phyloP scores from a whole-genome alignment of 2,329 filamentous ascomycete species.

The Gremmenia infestans region DNA sequence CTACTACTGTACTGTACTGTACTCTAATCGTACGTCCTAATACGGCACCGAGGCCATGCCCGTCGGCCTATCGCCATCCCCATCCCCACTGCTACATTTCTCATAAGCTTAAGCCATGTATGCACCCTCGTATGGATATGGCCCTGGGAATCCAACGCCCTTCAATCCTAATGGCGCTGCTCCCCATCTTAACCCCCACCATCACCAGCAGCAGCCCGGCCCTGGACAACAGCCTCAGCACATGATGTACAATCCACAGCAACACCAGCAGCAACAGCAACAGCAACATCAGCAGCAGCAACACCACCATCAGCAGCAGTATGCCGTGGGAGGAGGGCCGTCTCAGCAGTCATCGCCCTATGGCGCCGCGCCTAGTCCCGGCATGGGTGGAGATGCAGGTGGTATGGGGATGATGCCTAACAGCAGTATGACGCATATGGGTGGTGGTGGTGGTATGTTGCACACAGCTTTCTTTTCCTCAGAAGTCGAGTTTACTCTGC shows the following conservation, averaged over 20 bases:
- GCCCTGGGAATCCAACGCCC: constrained; percentile 7
- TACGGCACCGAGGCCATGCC: constrained; percentile 2
- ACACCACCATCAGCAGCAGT: constrained; percentile 26
- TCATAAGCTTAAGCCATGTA: constrained; percentile 11
- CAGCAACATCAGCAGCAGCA: constrained; percentile 19
- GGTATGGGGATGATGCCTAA: constrained; percentile 54
- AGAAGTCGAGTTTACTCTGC: background rate
- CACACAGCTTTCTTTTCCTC: constrained; percentile 14
- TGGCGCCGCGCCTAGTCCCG: constrained; percentile 19
- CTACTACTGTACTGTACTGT: background rate
- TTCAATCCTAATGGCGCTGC: constrained; percentile 15
- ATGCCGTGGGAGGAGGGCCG: constrained; percentile 15
- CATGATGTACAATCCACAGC: constrained; percentile 27
- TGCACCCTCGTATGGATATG: constrained; percentile 13
- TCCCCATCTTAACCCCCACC: constrained; percentile 4
- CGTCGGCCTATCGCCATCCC: constrained; percentile 9
- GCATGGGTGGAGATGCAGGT: constrained; percentile 27
- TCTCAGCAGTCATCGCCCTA: constrained; percentile 26
- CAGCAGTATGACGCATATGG: constrained; percentile 32
- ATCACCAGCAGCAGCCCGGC: background rate
- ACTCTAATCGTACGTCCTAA: constrained; percentile 3
- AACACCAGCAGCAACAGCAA: constrained; percentile 48
- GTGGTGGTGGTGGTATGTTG: constrained; percentile 29
- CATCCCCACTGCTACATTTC: background rate
- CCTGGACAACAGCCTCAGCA: constrained; percentile 3